A percentile compares a stretch with the other conserved stretches of the same genome.
Evolutionary conservation across 2,329 filamentous ascomycete species (phyloP).

Genomic region (Hymenoscyphus salicellus): DNA sequence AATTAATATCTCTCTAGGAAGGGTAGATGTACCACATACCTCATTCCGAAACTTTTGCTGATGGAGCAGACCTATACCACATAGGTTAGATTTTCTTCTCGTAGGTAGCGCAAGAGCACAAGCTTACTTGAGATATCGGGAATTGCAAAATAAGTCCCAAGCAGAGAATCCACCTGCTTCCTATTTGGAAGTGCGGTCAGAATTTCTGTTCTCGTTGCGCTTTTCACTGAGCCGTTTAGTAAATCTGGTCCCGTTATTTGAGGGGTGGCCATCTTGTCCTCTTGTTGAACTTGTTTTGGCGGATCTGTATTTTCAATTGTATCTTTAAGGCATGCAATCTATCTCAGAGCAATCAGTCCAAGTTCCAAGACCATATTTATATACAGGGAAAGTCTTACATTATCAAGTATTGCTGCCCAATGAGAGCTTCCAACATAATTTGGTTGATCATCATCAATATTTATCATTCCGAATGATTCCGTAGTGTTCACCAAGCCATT

Average conservation of each 20-base stretch:
- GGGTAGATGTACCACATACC: slow-evolving; percentile 29
- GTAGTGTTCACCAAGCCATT: slow-evolving; percentile 13
- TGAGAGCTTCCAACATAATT: slow-evolving; percentile 57
- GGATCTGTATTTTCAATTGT: slow-evolving; percentile 43
- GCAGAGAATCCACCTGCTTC: slow-evolving; percentile 46
- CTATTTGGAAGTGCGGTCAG: slow-evolving; percentile 47
- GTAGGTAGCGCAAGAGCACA: background rate
- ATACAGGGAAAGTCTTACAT: slow-evolving; percentile 42
- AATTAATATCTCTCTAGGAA: slow-evolving; percentile 5
- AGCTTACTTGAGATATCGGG: slow-evolving; percentile 49
- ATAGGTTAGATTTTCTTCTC: background rate
- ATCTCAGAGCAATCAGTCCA: background rate
- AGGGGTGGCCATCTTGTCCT: slow-evolving; percentile 1
- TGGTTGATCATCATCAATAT: slow-evolving; percentile 37
- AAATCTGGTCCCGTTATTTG: slow-evolving; percentile 21
- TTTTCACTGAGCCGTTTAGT: slow-evolving; percentile 23
- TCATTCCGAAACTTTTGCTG: slow-evolving; percentile 48
- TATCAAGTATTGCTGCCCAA: slow-evolving; percentile 57
- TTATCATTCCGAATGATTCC: slow-evolving; percentile 26
- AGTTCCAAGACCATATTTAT: background rate
- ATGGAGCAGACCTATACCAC: slow-evolving; percentile 40
- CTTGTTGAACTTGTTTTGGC: slow-evolving; percentile 1
- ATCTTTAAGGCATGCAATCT: slow-evolving; percentile 60
- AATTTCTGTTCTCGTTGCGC: slow-evolving; percentile 44
- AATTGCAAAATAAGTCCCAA: slow-evolving; percentile 51